A percentile compares a stretch with the other conserved stretches of the same genome.
These are phyloP conservation scores for Xylariaceae sp. DNA, from an alignment of 2,329 filamentous ascomycete species.

Conservation along the genomic window DNA sequence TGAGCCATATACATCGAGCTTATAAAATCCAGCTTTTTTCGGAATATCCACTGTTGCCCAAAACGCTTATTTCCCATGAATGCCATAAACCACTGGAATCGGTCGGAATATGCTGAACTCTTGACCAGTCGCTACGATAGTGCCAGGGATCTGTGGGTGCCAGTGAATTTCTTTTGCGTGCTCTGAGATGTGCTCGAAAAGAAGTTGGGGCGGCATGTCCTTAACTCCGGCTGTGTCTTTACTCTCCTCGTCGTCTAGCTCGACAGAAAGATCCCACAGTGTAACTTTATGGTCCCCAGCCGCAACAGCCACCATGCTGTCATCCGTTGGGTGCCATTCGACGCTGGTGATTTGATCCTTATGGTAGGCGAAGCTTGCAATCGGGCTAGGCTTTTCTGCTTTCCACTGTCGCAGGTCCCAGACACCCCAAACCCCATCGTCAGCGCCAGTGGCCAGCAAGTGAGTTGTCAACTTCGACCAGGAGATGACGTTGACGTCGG, in stretches of 20 bases:
- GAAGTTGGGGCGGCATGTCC: constrained; percentile 89
- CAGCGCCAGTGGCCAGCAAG: constrained; percentile 88
- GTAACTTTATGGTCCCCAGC: constrained; percentile 94
- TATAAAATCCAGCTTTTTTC: no score
- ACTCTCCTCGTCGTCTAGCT: constrained; percentile 96
- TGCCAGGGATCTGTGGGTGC: constrained; percentile 94
- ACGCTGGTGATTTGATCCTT: constrained; percentile 95
- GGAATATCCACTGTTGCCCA: no score
- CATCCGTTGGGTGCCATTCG: constrained; percentile 97
- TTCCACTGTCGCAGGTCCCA: constrained; percentile 99
- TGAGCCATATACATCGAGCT: neutral
- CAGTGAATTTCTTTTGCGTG: constrained; percentile 96
- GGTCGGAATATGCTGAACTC: constrained; percentile 87
- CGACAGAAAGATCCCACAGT: constrained; percentile 94
- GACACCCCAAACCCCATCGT: constrained; percentile 92
- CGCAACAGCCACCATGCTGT: constrained; percentile 91
- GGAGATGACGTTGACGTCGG: constrained; percentile 94
- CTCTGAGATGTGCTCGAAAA: constrained; percentile 97
- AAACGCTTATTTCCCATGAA: constrained; percentile 37
- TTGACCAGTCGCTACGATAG: constrained; percentile 86
- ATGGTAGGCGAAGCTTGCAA: constrained; percentile 95
- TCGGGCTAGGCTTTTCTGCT: constrained; percentile 73
- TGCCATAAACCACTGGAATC: constrained; percentile 71
- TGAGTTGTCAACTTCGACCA: constrained; percentile 91
- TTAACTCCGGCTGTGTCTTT: constrained; percentile 84